phyloP scores from a whole-genome alignment of 2,329 filamentous ascomycete species.

The Neopestalotiopsis rosae region DNA sequence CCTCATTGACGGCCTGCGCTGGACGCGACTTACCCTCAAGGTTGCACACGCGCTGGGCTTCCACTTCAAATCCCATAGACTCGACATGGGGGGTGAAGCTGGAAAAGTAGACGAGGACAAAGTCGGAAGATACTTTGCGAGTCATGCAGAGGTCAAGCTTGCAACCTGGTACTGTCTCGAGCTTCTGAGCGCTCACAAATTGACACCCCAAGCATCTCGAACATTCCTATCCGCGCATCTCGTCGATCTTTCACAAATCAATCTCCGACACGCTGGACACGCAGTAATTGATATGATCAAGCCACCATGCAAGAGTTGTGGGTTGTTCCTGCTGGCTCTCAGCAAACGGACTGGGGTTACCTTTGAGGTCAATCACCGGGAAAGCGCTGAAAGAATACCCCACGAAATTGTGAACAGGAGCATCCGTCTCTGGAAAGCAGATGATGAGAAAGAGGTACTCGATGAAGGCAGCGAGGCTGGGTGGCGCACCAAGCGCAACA shows the following conservation, averaged over 20 bases:
- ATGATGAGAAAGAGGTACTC: not conserved
- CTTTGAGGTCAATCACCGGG: not conserved
- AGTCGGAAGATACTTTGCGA: not conserved
- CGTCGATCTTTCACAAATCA: not conserved
- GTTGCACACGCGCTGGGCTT: slow-evolving; percentile 1
- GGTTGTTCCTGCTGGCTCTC: not conserved
- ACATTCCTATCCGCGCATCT: not conserved
- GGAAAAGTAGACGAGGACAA: not conserved
- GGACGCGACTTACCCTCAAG: not conserved
- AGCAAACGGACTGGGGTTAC: not conserved
- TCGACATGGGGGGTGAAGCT: not conserved
- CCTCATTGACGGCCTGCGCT: not conserved
- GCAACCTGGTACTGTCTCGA: slow-evolving; percentile 3
- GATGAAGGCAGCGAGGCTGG: not conserved
- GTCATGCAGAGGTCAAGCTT: slow-evolving; percentile 5
- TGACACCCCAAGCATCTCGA: not conserved
- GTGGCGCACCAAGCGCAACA: too few relatives aligned
- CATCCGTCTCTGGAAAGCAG: not conserved
- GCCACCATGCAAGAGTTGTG: slow-evolving; percentile 2
- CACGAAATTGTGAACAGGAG: not conserved
- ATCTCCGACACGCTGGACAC: not conserved
- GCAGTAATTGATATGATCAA: slow-evolving; percentile 1
- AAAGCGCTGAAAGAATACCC: not conserved
- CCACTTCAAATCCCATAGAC: not conserved
- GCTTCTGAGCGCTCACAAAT: not conserved